phyloP scores from a whole-genome alignment of 2,329 filamentous ascomycete species.

The Scopulariopsis brevicaulis region DNA sequence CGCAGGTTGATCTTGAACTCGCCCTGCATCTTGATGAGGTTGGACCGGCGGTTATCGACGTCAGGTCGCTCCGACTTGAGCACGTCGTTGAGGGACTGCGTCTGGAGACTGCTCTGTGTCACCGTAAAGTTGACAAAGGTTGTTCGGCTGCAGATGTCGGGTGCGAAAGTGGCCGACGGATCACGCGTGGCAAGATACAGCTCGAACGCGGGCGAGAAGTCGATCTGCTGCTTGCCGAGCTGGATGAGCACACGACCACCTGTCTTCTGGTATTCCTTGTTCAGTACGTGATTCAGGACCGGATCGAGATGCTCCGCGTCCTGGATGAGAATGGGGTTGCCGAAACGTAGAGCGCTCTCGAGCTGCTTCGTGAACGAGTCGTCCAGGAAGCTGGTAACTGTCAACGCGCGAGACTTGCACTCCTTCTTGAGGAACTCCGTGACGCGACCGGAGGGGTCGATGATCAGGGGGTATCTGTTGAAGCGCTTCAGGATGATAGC shows the following conservation, averaged over 20 bases:
- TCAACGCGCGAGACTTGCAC: constrained; percentile 74
- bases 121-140: constrained; percentile 99
- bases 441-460: constrained; percentile 89
- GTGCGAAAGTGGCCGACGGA: constrained; percentile 89
- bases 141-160: constrained; percentile 94
- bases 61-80: constrained; percentile 95
- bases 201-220: constrained; percentile 95
- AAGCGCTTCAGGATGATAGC: constrained; percentile 95
- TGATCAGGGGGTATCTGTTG: constrained; percentile 96
- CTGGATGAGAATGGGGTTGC: constrained; percentile 96
- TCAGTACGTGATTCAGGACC: constrained; percentile 94
- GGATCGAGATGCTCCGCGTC: constrained; percentile 96
- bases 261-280: constrained; percentile 98
- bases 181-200: constrained; percentile 92
- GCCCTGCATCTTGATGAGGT: constrained; percentile 96
- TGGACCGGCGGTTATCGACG: constrained; percentile 90
- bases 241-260: constrained; percentile 96
- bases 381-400: constrained; percentile 95
- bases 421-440: constrained; percentile 94
- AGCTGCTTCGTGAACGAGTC: constrained; percentile 97
- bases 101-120: constrained; percentile 96
- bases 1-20: constrained; percentile 98
- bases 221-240: constrained; percentile 96
- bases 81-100: constrained; percentile 93
- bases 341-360: constrained; percentile 92